Evolutionary conservation across 164 flowering plant species (phyloP).

Genomic region (Aristolochia californica): DNA sequence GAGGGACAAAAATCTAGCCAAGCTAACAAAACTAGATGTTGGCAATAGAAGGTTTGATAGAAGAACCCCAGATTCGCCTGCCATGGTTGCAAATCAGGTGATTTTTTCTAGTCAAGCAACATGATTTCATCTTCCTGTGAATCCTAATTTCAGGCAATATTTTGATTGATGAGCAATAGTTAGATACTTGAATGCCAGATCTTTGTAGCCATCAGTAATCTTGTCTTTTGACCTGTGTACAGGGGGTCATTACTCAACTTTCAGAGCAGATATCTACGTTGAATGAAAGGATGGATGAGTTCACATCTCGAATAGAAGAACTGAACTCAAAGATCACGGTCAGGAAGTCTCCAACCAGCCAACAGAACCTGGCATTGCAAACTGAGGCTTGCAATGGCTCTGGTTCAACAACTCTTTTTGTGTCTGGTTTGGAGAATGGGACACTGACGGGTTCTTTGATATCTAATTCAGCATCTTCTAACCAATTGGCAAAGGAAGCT

Average conservation of each 20-base stretch:
- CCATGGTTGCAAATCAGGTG: conserved; percentile 47
- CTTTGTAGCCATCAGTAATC: no score
- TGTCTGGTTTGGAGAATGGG: conserved; percentile 62
- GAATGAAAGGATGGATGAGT: conserved; percentile 87
- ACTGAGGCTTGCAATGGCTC: conserved; percentile 76
- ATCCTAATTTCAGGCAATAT: no score
- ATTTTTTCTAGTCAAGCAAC: conserved; percentile 1
- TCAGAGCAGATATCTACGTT: conserved; percentile 86
- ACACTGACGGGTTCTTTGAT: conserved; percentile 43
- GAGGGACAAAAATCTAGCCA: conserved; percentile 56
- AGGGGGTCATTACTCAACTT: conserved; percentile 70
- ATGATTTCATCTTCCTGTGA: background rate
- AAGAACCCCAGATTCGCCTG: conserved; percentile 30
- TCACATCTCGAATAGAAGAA: conserved; percentile 71
- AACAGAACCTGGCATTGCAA: conserved; percentile 52
- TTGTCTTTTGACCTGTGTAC: conserved; percentile 7
- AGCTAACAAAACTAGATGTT: conserved; percentile 29
- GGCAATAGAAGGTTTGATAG: conserved; percentile 36
- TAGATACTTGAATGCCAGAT: no score
- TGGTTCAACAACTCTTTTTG: conserved; percentile 58
- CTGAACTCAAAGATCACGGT: conserved; percentile 51
- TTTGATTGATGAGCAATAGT: no score
- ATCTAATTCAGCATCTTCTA: conserved; percentile 59
- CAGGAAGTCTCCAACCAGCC: conserved; percentile 38
- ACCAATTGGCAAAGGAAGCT: conserved; percentile 66